phyloP scores from a whole-genome alignment of 306 rosid species.

The Trifolium subterraneum region DNA sequence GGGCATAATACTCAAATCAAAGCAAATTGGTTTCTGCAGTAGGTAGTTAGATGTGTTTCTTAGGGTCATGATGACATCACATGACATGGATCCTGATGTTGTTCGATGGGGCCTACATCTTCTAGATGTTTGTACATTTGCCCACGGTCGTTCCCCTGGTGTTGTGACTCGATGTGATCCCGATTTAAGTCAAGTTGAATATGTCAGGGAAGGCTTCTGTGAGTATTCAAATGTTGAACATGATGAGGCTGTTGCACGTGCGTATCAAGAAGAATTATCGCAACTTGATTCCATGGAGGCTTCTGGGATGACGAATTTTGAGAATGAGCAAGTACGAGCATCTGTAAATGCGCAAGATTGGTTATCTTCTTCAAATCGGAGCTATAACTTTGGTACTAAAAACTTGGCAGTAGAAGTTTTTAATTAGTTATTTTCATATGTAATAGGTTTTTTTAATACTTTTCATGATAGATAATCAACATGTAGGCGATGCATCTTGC shows the following conservation, averaged over 20 bases:
- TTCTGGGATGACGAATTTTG: constrained; percentile 52
- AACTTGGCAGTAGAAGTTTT: constrained; percentile 28
- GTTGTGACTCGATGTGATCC: constrained; percentile 59
- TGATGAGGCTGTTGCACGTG: constrained; percentile 89
- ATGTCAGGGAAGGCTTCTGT: constrained; percentile 74
- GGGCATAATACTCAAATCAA: constrained; percentile 15
- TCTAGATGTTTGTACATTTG: constrained; percentile 75
- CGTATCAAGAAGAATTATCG: constrained; percentile 82
- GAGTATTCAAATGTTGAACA: constrained; percentile 63
- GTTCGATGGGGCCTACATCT: constrained; percentile 91
- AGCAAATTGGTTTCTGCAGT: constrained; percentile 40
- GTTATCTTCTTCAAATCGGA: constrained; percentile 61
- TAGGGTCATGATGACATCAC: constrained; percentile 56
- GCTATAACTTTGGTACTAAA: constrained; percentile 51
- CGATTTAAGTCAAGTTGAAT: constrained; percentile 67
- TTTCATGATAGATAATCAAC: constrained; percentile 44
- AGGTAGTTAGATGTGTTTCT: constrained; percentile 40
- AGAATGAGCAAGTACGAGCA: constrained; percentile 54
- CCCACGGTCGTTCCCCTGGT: constrained; percentile 59
- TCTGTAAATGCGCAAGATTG: constrained; percentile 78
- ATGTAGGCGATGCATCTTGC: constrained; percentile 54
- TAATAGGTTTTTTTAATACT: constrained; percentile 3
- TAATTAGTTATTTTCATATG: constrained; percentile 23
- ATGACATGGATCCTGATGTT: constrained; percentile 82
- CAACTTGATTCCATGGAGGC: constrained; percentile 61